Evolutionary conservation across 2,329 filamentous ascomycete species (phyloP).

Genomic region (Penicillium sclerotiorum): DNA sequence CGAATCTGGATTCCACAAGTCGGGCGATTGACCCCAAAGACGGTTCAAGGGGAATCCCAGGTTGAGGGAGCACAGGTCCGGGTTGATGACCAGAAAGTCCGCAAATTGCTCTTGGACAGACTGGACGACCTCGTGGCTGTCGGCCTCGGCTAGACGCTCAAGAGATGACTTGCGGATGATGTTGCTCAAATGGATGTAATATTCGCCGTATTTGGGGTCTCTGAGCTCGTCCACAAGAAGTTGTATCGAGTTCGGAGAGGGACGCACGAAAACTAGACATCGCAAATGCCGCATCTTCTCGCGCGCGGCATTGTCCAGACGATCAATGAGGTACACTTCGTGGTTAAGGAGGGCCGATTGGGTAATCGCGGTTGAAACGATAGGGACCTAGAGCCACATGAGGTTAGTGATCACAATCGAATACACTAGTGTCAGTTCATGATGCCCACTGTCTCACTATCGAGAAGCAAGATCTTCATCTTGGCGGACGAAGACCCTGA

Average conservation of each 20-base stretch:
- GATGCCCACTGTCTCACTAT: constrained; percentile 78
- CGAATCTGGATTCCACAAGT: constrained; percentile 88
- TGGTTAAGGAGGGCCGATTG: constrained; percentile 94
- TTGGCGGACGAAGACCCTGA: constrained; percentile 69
- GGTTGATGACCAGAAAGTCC: constrained; percentile 93
- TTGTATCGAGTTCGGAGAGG: constrained; percentile 90
- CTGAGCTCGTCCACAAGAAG: constrained; percentile 91
- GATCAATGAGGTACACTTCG: constrained; percentile 97
- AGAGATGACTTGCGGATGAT: constrained; percentile 95
- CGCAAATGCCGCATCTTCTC: constrained; percentile 98
- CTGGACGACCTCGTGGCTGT: constrained; percentile 96
- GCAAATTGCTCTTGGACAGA: constrained; percentile 94
- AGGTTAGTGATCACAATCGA: constrained; percentile 27
- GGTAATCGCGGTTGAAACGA: constrained; percentile 92
- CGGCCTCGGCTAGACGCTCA: constrained; percentile 90
- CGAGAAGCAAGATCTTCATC: constrained; percentile 97
- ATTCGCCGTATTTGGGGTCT: constrained; percentile 96
- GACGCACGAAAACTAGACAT: constrained; percentile 89
- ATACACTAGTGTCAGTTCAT: constrained; percentile 31
- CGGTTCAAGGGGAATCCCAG: constrained; percentile 71
- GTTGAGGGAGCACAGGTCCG: constrained; percentile 83
- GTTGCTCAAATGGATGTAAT: constrained; percentile 96
- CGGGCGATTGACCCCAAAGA: constrained; percentile 79
- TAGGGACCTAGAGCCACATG: constrained; percentile 64
- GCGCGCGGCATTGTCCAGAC: constrained; percentile 81